Evolutionary conservation across 2,329 filamentous ascomycete genomes (phyloP), one percentile per base, ranked within the genome.

Genomic region (Fusarium musae): DNA sequence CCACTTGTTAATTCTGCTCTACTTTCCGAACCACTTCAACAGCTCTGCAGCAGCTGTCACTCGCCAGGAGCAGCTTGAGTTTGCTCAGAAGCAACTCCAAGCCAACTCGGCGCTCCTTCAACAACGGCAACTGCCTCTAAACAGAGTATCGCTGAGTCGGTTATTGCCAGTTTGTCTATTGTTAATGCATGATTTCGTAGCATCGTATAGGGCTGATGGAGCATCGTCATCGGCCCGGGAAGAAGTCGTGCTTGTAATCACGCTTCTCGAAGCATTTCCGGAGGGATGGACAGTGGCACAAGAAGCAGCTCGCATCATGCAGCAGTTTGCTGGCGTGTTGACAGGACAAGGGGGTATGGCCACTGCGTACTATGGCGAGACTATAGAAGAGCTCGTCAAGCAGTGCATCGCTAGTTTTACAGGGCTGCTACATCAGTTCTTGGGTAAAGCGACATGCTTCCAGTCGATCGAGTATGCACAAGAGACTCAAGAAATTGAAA

Each of bases 11-110:
- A 62, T 86, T 16, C 72, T 85, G 12, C 79, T 85, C 12, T 84
- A 85, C 74, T 85, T 82, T 49, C 84, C 82, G 0, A 84, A 79
- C 12, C 81, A 80, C 58, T 83, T 84, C 75, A 85, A 83, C 75
- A 79, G 80, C 17, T 78, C 77, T 11, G 75, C 78, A 30, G 74
- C 77, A 12, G 70, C 77, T 23, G 77, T 82, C 6, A 78, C 79
- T 10, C 73, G 75, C 4, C 63, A 73, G 19, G 83, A 84, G 63
- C 76, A 85, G 26, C 76, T 84, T 11, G 78, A 79, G 21, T 82
- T 84, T 64, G 80, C 81, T 7, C 83, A 82, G 44, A 84, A 84
- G 57, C 83, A 85, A 56, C 76, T 86, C 4, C 83, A 85, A 63
- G 80, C 82, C 9, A 85, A 80, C 19, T 80, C 82, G 10, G 81